Conservation (phyloP, 2,329 filamentous ascomycete species). For the Bisporella sp. region DNA sequence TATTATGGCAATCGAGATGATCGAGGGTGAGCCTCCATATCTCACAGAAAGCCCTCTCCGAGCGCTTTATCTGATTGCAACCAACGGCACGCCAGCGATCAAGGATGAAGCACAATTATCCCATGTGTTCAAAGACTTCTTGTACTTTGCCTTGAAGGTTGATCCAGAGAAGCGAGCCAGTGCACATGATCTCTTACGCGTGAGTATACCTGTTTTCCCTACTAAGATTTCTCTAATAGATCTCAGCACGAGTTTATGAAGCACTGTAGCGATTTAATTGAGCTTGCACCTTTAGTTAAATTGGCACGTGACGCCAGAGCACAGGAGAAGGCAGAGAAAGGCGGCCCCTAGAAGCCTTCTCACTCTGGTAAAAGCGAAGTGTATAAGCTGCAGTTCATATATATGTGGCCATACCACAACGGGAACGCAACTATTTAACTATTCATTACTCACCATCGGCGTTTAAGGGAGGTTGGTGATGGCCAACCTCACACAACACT, state of each 20-base stretch:
- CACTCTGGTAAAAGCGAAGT: too few species aligned
- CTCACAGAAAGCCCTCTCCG: conserved; percentile 90
- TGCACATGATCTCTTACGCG: conserved; percentile 86
- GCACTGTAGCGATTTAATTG: conserved; percentile 63
- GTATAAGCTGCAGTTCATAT: too few species aligned
- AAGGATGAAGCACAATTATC: conserved; percentile 86
- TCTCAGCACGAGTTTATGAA: conserved; percentile 74
- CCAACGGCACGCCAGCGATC: conserved; percentile 89
- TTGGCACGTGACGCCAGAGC: conserved; percentile 79
- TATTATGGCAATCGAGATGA: conserved; percentile 99
- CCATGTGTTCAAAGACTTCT: conserved; percentile 79
- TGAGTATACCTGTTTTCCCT: conserved; percentile 42
- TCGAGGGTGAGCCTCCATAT: conserved; percentile 96
- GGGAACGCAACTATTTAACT: too few species aligned
- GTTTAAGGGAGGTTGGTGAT: too few species aligned
- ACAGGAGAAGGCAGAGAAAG: conserved; percentile 74
- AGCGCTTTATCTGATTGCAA: conserved; percentile 92
- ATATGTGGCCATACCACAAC: too few species aligned
- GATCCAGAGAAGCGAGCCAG: conserved; percentile 95
- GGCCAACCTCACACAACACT: too few species aligned
- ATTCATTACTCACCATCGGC: too few species aligned
- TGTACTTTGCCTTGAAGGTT: conserved; percentile 89
- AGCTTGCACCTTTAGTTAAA: conserved; percentile 79
- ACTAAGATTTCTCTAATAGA: conserved; percentile 16
- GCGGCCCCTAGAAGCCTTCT: conserved; percentile 12